Evolutionary conservation across 192 early-diverging fungal species (phyloP).

Genomic region (Backusella mclennaniae): DNA sequence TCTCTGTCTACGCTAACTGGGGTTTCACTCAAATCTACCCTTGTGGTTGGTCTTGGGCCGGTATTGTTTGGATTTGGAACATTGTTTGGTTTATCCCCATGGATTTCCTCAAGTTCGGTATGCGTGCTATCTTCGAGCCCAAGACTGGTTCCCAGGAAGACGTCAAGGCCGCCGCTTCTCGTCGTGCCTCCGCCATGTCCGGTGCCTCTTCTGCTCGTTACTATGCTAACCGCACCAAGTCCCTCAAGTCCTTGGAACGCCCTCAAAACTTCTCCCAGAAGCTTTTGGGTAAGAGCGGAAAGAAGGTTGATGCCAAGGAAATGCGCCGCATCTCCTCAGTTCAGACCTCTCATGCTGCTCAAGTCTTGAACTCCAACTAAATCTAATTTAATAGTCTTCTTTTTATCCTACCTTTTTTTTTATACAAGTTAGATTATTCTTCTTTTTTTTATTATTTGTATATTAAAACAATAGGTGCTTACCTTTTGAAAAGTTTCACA

Average conservation of each 20-base stretch:
- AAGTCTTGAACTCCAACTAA: constrained; percentile 25
- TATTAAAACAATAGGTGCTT: constrained; percentile 6
- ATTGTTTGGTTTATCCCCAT: constrained; percentile 76
- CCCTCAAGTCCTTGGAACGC: constrained; percentile 31
- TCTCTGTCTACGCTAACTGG: constrained; percentile 84
- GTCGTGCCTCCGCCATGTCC: constrained; percentile 30
- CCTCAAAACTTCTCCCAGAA: constrained; percentile 32
- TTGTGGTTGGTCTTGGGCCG: constrained; percentile 75
- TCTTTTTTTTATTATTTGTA: constrained; percentile 4
- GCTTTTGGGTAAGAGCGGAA: constrained; percentile 51
- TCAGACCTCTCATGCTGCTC: constrained; percentile 43
- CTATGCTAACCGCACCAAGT: constrained; percentile 38
- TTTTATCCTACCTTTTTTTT: constrained; percentile 4
- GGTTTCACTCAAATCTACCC: constrained; percentile 70
- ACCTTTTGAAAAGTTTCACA: constrained; percentile 10
- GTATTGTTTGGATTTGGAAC: constrained; percentile 74
- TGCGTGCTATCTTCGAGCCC: constrained; percentile 61
- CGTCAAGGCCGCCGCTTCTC: constrained; percentile 21
- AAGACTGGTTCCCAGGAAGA: constrained; percentile 30
- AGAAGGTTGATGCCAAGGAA: constrained; percentile 59
- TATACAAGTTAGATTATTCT: constrained; percentile 5
- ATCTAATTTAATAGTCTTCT: not conserved
- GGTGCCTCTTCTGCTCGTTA: constrained; percentile 33
- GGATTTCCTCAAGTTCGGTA: constrained; percentile 77
- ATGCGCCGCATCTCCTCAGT: constrained; percentile 73